Percentiles rank a stretch among this genome's conserved stretches.
These are phyloP conservation scores for Lagenidium giganteum DNA, from an alignment of 352 stramenopile genomes.

Conservation along the genomic window DNA sequence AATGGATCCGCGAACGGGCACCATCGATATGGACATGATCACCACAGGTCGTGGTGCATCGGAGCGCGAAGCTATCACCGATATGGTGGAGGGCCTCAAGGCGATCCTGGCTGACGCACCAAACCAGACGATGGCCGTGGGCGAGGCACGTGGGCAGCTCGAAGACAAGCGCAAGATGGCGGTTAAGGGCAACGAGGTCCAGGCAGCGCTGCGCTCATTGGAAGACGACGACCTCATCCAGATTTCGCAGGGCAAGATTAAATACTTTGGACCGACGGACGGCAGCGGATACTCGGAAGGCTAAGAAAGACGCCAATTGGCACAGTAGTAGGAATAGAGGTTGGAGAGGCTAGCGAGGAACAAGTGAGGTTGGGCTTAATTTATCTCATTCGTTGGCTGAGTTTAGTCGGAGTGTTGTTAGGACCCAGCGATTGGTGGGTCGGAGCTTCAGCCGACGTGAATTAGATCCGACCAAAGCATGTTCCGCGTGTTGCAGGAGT, in stretches of 20 bases:
- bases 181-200: slow-evolving; percentile 83
- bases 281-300: not conserved
- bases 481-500: no score
- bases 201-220: slow-evolving; percentile 83
- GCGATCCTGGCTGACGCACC: slow-evolving; percentile 43
- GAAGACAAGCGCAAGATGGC: slow-evolving; percentile 77
- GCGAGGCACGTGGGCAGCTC: slow-evolving; percentile 83
- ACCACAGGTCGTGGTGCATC: slow-evolving; percentile 90
- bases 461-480: no score
- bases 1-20: slow-evolving; percentile 96
- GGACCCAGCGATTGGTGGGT: no score
- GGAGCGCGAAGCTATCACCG: slow-evolving; percentile 78
- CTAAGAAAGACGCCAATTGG: no score
- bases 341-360: no score
- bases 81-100: slow-evolving; percentile 56
- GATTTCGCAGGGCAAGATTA: slow-evolving; percentile 86
- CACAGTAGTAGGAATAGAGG: no score
- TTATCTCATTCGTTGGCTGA: no score
- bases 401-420: no score
- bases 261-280: slow-evolving; percentile 49
- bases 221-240: slow-evolving; percentile 92
- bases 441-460: no score
- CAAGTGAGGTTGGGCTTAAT: no score
- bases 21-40: slow-evolving; percentile 99
- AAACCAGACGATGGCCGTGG: slow-evolving; percentile 73